phyloP scores from a whole-genome alignment of 2,329 filamentous ascomycete species.

The Aspergillus japonicus region DNA sequence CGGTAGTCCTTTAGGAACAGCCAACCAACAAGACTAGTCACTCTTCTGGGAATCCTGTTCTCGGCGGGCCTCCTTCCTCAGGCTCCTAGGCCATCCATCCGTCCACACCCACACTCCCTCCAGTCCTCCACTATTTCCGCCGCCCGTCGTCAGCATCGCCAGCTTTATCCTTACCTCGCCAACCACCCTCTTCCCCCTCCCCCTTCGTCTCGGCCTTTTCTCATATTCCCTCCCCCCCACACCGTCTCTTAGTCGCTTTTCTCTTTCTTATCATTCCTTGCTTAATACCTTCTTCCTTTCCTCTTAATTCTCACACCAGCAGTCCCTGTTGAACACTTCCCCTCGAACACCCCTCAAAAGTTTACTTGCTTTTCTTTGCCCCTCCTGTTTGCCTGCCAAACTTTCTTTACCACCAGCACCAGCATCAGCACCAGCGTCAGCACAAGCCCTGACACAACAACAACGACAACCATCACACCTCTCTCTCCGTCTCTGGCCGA shows the following conservation, averaged over 20 bases:
- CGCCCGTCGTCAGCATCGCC: constrained; percentile 8
- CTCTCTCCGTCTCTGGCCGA: not conserved
- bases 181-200: not conserved
- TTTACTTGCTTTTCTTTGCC: not conserved
- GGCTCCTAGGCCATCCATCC: not conserved
- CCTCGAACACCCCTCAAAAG: not conserved
- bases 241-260: not conserved
- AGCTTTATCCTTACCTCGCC: constrained; percentile 4
- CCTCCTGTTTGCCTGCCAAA: not conserved
- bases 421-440: not conserved
- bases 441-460: not conserved
- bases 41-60: not conserved
- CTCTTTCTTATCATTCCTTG: constrained; percentile 4
- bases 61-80: not conserved
- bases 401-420: not conserved
- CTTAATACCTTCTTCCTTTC: constrained; percentile 3
- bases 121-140: constrained; percentile 6
- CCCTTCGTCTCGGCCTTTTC: not conserved
- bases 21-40: not conserved
- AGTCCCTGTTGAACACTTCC: not conserved
- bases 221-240: not conserved
- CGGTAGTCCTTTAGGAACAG: not conserved
- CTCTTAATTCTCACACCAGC: not conserved
- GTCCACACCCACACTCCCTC: not conserved
- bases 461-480: not conserved